Percentiles rank a stretch among this genome's conserved stretches.
These are phyloP conservation scores for Lecanicillium sp. DNA, from an alignment of 2,329 filamentous ascomycete genomes.

Conservation along the genomic window DNA sequence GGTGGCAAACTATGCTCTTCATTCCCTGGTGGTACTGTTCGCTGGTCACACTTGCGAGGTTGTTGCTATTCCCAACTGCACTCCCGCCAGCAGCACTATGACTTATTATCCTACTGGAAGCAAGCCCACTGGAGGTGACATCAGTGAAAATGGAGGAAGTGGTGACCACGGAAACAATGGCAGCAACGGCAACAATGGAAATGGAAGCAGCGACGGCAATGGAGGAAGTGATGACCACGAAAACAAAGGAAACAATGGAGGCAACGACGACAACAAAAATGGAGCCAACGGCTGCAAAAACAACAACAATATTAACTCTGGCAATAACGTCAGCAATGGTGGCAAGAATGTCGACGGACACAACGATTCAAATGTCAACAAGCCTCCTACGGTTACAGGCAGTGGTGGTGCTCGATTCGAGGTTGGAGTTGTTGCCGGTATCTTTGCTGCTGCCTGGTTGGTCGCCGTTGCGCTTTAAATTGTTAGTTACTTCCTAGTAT, in stretches of 20 bases:
- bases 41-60: too few species aligned
- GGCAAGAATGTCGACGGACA: conserved; percentile 2
- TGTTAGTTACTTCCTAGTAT: conserved; percentile 11
- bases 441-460: conserved; percentile 16
- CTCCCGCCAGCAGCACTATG: too few species aligned
- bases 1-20: too few species aligned
- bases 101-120: too few species aligned
- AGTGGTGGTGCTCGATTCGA: conserved; percentile 18
- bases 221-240: neutral
- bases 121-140: neutral
- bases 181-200: neutral
- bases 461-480: conserved; percentile 15
- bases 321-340: conserved; percentile 5
- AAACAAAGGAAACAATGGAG: neutral
- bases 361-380: conserved; percentile 3
- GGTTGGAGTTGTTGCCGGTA: conserved; percentile 15
- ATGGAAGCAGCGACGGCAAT: neutral
- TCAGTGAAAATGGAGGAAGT: too few species aligned
- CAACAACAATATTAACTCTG: neutral
- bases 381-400: conserved; percentile 9
- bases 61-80: too few species aligned
- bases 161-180: too few species aligned
- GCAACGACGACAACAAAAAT: neutral
- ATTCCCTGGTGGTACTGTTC: too few species aligned
- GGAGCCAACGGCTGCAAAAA: neutral